Evolutionary conservation across 345 rosid species (phyloP).

Genomic region (Excoecaria cochinchinensis): DNA sequence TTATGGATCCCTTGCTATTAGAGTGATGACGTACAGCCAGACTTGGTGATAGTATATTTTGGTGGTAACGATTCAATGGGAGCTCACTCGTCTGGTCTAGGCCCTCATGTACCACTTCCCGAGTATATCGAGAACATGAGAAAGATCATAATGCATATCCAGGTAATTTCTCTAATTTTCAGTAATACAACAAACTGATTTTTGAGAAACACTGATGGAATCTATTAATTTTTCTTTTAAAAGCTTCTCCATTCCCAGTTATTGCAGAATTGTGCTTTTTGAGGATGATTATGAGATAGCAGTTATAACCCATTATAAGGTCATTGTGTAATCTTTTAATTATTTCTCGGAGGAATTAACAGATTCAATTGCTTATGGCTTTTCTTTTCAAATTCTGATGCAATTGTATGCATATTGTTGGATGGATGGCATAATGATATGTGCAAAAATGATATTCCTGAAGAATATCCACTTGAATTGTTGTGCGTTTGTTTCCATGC

Average conservation of each 20-base stretch:
- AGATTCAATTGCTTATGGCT: background rate
- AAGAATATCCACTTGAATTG: background rate
- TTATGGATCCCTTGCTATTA: slow-evolving; percentile 13
- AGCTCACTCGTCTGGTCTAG: slow-evolving; percentile 86
- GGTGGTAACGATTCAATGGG: slow-evolving; percentile 99
- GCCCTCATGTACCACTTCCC: slow-evolving; percentile 86
- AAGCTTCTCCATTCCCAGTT: background rate
- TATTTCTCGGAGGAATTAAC: background rate
- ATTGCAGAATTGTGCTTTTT: background rate
- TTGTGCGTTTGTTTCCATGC: background rate
- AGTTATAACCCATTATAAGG: background rate
- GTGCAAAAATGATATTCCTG: background rate
- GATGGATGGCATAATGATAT: background rate
- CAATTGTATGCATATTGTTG: background rate
- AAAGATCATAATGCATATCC: slow-evolving; percentile 69
- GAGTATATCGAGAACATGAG: slow-evolving; percentile 82
- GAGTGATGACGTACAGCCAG: slow-evolving; percentile 77
- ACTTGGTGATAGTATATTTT: slow-evolving; percentile 82
- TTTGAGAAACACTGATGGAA: background rate
- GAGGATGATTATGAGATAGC: background rate
- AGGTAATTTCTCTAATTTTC: slow-evolving; percentile 43
- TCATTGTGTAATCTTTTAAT: background rate
- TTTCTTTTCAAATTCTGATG: background rate
- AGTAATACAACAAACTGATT: background rate
- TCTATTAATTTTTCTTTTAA: background rate